These are phyloP conservation scores for Hypericum perforatum DNA, from an alignment of 345 rosid species.

Conservation along the genomic window DNA sequence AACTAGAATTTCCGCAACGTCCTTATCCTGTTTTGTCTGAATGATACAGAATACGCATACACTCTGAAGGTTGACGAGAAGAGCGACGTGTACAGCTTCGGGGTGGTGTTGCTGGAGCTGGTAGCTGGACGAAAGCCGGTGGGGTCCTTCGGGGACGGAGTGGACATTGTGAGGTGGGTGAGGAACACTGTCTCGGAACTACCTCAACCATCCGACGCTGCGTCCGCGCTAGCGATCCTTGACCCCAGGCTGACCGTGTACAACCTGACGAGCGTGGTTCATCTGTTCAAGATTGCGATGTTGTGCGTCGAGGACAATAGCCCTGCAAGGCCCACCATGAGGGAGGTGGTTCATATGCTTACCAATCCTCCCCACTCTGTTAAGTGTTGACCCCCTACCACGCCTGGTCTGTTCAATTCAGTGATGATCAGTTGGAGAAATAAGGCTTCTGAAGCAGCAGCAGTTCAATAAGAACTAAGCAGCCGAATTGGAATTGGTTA, in stretches of 20 bases:
- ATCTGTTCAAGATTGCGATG: conserved; percentile 68
- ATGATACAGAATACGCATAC: conserved; percentile 68
- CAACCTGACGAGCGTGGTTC: conserved; percentile 42
- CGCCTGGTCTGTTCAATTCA: conserved; percentile 14
- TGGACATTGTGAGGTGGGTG: conserved; percentile 92
- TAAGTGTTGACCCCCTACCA: conserved; percentile 18
- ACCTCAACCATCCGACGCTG: conserved; percentile 57
- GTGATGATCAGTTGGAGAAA: background rate
- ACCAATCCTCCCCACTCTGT: conserved; percentile 42
- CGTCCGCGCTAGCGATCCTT: conserved; percentile 48
- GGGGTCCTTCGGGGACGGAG: conserved; percentile 92
- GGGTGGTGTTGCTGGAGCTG: conserved; percentile 75
- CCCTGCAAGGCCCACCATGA: conserved; percentile 67
- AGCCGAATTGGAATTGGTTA: too few relatives aligned
- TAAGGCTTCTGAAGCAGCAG: background rate
- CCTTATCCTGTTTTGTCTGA: background rate
- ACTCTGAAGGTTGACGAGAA: conserved; percentile 83
- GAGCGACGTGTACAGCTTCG: conserved; percentile 89
- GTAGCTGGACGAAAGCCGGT: conserved; percentile 78
- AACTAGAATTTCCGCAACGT: background rate
- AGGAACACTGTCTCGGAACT: conserved; percentile 53
- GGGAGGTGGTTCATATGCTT: conserved; percentile 82
- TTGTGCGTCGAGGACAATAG: conserved; percentile 75
- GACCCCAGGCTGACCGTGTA: conserved; percentile 62
- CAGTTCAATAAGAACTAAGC: too few relatives aligned